Percentiles rank a stretch among this genome's conserved stretches.
These are phyloP conservation scores for Amyloporia xantha DNA, from an alignment of 768 basidiomycete species.

Conservation along the genomic window DNA sequence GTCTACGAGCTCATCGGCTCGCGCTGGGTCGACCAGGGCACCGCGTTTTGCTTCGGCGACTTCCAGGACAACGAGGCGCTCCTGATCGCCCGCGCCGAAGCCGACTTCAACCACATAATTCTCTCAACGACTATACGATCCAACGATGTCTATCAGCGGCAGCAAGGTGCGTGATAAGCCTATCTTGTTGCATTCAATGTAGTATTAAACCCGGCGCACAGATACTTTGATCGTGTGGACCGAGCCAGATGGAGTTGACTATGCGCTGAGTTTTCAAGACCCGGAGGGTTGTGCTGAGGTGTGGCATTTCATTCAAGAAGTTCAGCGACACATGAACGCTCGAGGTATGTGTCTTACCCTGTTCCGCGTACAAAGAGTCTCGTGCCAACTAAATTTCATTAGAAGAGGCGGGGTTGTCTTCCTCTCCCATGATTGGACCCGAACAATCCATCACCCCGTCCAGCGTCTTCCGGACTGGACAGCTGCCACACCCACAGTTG, in stretches of 20 bases:
- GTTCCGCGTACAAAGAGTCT: slow-evolving; percentile 1
- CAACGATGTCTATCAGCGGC: slow-evolving; percentile 80
- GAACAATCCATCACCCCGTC: slow-evolving; percentile 55
- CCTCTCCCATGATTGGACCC: slow-evolving; percentile 54
- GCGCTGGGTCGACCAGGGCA: slow-evolving; percentile 94
- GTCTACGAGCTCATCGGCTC: slow-evolving; percentile 92
- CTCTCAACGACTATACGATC: slow-evolving; percentile 75
- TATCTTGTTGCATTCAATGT: slow-evolving; percentile 10
- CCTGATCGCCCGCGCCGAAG: slow-evolving; percentile 79
- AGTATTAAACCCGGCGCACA: slow-evolving; percentile 29
- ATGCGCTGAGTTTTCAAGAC: slow-evolving; percentile 96
- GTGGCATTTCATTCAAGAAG: slow-evolving; percentile 94
- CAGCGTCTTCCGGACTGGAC: slow-evolving; percentile 62
- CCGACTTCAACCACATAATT: slow-evolving; percentile 63
- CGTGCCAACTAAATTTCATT: slow-evolving; percentile 29
- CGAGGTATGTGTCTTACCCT: slow-evolving; percentile 40
- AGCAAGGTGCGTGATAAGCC: slow-evolving; percentile 57
- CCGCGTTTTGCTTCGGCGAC: slow-evolving; percentile 92
- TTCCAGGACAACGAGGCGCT: slow-evolving; percentile 75
- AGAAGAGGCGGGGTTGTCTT: slow-evolving; percentile 42
- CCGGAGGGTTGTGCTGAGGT: slow-evolving; percentile 92
- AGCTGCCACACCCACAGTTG: slow-evolving; percentile 68
- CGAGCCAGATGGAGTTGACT: slow-evolving; percentile 89
- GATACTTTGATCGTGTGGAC: slow-evolving; percentile 99
- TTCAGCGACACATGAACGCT: slow-evolving; percentile 75